Conservation (phyloP, 805 yeast genomes). For the Saccharomycopsis javanensis region DNA sequence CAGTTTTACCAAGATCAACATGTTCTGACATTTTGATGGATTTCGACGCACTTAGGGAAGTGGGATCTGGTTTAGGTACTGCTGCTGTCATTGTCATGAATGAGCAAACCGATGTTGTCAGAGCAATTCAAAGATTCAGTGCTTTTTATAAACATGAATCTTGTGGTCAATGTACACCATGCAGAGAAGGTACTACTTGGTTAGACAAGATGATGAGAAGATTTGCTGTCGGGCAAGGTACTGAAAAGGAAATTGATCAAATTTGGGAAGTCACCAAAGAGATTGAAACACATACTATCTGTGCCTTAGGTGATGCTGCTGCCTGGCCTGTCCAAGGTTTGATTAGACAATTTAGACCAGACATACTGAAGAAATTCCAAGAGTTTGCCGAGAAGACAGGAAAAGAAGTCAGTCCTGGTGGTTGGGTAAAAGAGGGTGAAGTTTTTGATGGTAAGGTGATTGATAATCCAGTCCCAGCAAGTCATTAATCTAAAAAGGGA, state of each 20-base stretch:
- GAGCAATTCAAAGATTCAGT: conserved; percentile 78
- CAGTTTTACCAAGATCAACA: conserved; percentile 57
- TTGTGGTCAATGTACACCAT: conserved; percentile 92
- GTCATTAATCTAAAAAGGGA: too few species aligned
- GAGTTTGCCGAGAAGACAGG: conserved; percentile 44
- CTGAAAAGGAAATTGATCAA: conserved; percentile 73
- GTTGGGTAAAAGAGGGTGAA: conserved; percentile 44
- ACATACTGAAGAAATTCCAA: conserved; percentile 65
- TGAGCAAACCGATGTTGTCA: conserved; percentile 73
- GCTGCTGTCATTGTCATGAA: conserved; percentile 91
- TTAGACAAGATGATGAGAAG: conserved; percentile 77
- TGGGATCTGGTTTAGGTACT: conserved; percentile 82
- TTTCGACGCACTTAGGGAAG: conserved; percentile 77
- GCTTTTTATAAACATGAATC: conserved; percentile 87
- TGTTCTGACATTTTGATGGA: conserved; percentile 75
- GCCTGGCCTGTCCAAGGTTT: conserved; percentile 92
- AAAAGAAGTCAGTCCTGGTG: conserved; percentile 51
- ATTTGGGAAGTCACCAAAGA: conserved; percentile 76
- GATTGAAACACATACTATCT: conserved; percentile 84
- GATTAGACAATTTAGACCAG: conserved; percentile 75
- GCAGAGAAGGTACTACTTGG: conserved; percentile 92
- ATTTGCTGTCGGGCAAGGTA: conserved; percentile 69
- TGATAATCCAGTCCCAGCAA: conserved; percentile 15
- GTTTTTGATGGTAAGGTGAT: conserved; percentile 19
- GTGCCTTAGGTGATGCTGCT: conserved; percentile 89